Base-by-base conservation (phyloP, 768 basidiomycete genomes). In the Pholiota microspora region DNA sequence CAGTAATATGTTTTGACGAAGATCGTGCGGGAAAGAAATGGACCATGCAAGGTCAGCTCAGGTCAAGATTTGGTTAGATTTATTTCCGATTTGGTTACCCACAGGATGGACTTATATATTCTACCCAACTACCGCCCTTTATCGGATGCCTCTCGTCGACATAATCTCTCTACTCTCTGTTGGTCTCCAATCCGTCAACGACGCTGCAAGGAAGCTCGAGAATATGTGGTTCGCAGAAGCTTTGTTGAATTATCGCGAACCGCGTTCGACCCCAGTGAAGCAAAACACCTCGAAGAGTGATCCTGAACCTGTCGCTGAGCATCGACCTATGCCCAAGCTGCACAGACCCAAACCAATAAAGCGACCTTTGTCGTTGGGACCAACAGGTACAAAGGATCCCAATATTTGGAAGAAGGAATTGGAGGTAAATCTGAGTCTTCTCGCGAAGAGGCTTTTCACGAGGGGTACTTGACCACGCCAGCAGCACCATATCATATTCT, bases 81-180 rank as follows among this genome's bases (percentile, higher is more conserved):
- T 38, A 13, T 15, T 15, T 6, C 23, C 16, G 7, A 3, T 5
- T 6, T 24, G 16, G 23, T 48, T 42, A n/a, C 16, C 6, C 45
- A 7, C 32, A 81, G 81, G 75, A n/a, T 82, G 81, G 81, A 69
- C 77, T 36, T 82, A 82, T 51, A 59, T 76, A 31, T 72, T 78
- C 50, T 66, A 59, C 15, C 74, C 75, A 7, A 70, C 63, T 0
- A 61, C 72, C 2, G 68, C 70, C 32, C 53, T 80, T 1, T 76
- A 77, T 57, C 68, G 68, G 5, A 78, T 77, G 77, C 74, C 78
- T 0, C 78, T 75, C 59, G 52, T 69, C 1, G 59, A 70, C 6
- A 66, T 82, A 31, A 67, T 82, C 25, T 56, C 66, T n/a, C 13
- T 64, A 8, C 55, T 80, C 2, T 74, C 78, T 13, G 28, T 36